Base-by-base conservation (phyloP, 345 rosid genomes). In the Gynandropsis gynandra region DNA sequence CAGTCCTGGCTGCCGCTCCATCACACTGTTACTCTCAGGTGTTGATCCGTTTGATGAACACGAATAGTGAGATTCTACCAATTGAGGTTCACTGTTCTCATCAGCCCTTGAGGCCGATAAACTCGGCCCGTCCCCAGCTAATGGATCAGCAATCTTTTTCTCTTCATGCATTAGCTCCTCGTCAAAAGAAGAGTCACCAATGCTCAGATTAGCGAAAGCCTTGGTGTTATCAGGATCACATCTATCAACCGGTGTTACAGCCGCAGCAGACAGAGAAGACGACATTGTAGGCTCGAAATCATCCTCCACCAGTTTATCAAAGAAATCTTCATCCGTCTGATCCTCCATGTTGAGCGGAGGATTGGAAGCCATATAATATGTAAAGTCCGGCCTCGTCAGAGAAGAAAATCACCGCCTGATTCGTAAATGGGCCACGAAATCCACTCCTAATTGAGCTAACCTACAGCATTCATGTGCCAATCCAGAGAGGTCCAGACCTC, bases 321-420 rank as follows among this genome's bases (percentile, higher is more conserved):
- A 85, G 76, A 85, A 85, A 74, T 81, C 89, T 70, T 75, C 84
- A 38, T 85, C 95, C 56, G 80, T 77, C 75, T 79, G 83, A 79
- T 85, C 95, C 95, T 81, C 95, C 89, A 79, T 61, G 70, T 54
- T 67, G 32, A 74, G 77, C 61, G 89, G 82, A 81, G 82, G 82
- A 77, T 54, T 79, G 15, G 82, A 69, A 66, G 80, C 86, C 95
- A 85, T 85, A 37, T 67, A 43, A 59, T 13, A 16, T 43, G 37
- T 15, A 37, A 45, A 45, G n/a, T 24, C 29, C 47, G 16, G 19
- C 13, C 7, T n/a, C 47, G 7, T 42, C 44, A 42, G 29, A 24
- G 4, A 24, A 5, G 29, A 38, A 65, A 56, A 45, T 13, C n/a
- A 37, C 41, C 15, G 41, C 41, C n/a, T 2, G 41, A 37, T 13